A percentile compares a stretch with the other conserved stretches of the same genome.
These are phyloP conservation scores for Pseudogymnoascus sp. DNA, from an alignment of 2,329 filamentous ascomycete genomes.

Conservation along the genomic window DNA sequence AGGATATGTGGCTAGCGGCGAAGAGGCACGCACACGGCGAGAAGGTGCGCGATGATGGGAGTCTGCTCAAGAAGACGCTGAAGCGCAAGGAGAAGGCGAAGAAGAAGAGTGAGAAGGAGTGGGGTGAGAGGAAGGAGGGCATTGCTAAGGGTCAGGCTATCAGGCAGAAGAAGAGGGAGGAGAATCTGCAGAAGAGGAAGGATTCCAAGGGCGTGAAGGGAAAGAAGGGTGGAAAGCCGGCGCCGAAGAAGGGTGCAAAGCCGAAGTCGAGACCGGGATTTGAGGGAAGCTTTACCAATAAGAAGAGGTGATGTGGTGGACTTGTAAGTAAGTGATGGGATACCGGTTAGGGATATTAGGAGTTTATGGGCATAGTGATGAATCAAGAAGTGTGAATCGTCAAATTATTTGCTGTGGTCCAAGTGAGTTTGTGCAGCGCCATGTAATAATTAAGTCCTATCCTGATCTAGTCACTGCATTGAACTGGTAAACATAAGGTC, in stretches of 20 bases:
- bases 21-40: conserved; percentile 84
- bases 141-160: conserved; percentile 70
- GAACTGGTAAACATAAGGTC: conserved; percentile 4
- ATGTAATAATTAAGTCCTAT: background rate
- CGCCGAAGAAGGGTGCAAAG: conserved; percentile 39
- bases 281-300: conserved; percentile 42
- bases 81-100: conserved; percentile 88
- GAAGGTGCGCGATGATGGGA: conserved; percentile 78
- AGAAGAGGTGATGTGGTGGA: conserved; percentile 16
- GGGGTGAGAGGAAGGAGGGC: conserved; percentile 64
- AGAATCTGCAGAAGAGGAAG: conserved; percentile 64
- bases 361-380: conserved; percentile 4
- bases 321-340: conserved; percentile 1
- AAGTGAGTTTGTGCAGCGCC: background rate
- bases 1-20: conserved; percentile 89
- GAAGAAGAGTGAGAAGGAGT: conserved; percentile 86
- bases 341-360: background rate
- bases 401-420: background rate
- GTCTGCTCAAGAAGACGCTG: conserved; percentile 82
- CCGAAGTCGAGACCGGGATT: conserved; percentile 45
- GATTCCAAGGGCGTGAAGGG: conserved; percentile 64
- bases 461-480: background rate
- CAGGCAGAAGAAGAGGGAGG: conserved; percentile 73
- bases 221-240: conserved; percentile 46
- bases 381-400: conserved; percentile 4